These are phyloP conservation scores for Suillus subaureus DNA, from an alignment of 768 basidiomycete species.

Conservation along the genomic window DNA sequence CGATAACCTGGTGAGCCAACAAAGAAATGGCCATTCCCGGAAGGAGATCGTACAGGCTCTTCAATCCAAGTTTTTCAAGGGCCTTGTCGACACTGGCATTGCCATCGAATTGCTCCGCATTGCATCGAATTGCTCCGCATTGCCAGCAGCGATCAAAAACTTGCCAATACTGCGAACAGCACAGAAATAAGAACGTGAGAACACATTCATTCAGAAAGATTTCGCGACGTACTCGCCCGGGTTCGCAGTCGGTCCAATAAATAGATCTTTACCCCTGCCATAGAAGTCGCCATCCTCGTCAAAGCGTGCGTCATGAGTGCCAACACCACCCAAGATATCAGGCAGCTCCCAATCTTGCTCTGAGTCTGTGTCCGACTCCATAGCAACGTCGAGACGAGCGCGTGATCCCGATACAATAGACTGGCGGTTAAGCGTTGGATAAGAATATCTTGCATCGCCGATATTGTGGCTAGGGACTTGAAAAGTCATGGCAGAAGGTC, in stretches of 20 bases:
- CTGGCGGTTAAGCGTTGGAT: background rate
- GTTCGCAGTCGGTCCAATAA: constrained; percentile 46
- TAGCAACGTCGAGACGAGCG: constrained; percentile 6
- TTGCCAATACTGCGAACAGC: constrained; percentile 43
- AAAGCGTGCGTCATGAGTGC: constrained; percentile 26
- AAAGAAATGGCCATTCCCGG: constrained; percentile 62
- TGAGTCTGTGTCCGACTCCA: background rate
- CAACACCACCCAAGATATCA: no score
- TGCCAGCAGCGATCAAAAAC: constrained; percentile 57
- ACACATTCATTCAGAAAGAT: background rate
- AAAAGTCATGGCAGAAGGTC: background rate
- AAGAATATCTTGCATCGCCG: background rate
- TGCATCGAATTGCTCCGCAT: constrained; percentile 61
- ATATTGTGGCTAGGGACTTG: background rate
- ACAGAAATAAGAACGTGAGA: constrained; percentile 7
- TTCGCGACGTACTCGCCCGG: constrained; percentile 48
- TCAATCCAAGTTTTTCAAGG: constrained; percentile 52
- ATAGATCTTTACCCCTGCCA: constrained; percentile 48
- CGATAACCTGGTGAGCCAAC: constrained; percentile 72
- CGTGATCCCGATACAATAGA: constrained; percentile 25
- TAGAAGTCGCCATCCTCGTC: constrained; percentile 51
- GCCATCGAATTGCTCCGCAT: constrained; percentile 59
- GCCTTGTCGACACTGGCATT: constrained; percentile 62
- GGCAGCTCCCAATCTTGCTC: background rate
- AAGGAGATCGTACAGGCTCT: constrained; percentile 46